Conservation (phyloP, 1,284 basidiomycete species). For the Trichosporon ovoides region DNA sequence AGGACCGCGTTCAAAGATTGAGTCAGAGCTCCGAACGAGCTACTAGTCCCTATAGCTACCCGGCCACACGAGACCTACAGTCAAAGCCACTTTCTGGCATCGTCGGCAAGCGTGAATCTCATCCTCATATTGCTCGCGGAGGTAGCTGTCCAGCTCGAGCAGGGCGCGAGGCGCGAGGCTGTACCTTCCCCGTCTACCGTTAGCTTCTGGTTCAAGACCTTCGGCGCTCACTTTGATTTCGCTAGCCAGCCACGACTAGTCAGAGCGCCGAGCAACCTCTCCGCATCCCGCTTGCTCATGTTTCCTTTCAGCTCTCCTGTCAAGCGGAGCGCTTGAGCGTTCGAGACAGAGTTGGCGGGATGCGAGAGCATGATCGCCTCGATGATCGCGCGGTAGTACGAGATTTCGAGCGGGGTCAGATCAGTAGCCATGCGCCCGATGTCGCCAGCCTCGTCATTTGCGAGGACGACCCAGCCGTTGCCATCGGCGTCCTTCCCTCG, state of each 20-base stretch:
- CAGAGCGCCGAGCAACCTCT: slow-evolving; percentile 31
- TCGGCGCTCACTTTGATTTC: slow-evolving; percentile 39
- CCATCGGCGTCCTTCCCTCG: slow-evolving; percentile 30
- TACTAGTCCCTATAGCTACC: neutral
- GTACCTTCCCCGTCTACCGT: slow-evolving; percentile 39
- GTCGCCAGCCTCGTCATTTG: slow-evolving; percentile 36
- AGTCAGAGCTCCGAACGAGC: too few relatives aligned
- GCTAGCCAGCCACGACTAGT: slow-evolving; percentile 41
- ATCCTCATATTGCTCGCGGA: slow-evolving; percentile 35
- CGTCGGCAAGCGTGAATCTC: slow-evolving; percentile 30
- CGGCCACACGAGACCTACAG: slow-evolving; percentile 26
- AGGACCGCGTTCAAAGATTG: too few relatives aligned
- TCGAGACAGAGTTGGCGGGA: slow-evolving; percentile 43
- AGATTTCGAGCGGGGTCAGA: slow-evolving; percentile 38
- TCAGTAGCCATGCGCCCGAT: slow-evolving; percentile 37
- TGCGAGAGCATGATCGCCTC: slow-evolving; percentile 39
- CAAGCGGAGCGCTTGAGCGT: slow-evolving; percentile 29
- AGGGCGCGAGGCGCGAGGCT: slow-evolving; percentile 37
- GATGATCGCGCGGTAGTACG: slow-evolving; percentile 38
- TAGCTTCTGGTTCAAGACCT: neutral
- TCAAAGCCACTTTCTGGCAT: slow-evolving; percentile 34
- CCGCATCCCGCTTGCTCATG: slow-evolving; percentile 30
- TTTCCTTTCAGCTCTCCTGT: slow-evolving; percentile 19
- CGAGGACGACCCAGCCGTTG: slow-evolving; percentile 34
- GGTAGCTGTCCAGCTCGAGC: slow-evolving; percentile 41